These are phyloP conservation scores for Lactarius quietus DNA, from an alignment of 768 basidiomycete genomes.

Conservation along the genomic window DNA sequence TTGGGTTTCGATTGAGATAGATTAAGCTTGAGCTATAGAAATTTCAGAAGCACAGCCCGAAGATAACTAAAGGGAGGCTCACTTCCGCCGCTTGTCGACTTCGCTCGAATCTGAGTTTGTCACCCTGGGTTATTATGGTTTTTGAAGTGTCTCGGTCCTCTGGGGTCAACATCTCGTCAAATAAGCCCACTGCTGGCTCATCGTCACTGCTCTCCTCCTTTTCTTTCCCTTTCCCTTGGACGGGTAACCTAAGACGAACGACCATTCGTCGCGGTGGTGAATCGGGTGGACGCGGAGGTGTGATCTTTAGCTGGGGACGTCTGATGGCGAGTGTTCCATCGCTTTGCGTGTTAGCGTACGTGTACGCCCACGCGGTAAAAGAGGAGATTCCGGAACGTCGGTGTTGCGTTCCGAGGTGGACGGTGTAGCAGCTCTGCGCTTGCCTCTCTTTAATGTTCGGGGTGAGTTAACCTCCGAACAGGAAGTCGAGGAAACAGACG, in stretches of 20 bases:
- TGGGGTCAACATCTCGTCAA: slow-evolving; percentile 74
- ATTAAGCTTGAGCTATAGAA: slow-evolving; percentile 17
- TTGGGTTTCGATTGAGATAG: slow-evolving; percentile 46
- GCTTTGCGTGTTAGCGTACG: slow-evolving; percentile 17
- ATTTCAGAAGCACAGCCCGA: not conserved
- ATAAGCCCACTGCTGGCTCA: slow-evolving; percentile 54
- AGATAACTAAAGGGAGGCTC: slow-evolving; percentile 29
- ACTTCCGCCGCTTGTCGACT: slow-evolving; percentile 77
- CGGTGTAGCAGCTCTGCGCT: slow-evolving; percentile 31
- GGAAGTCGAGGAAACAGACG: slow-evolving; percentile 46
- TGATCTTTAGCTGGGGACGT: slow-evolving; percentile 30
- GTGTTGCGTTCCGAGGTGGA: slow-evolving; percentile 34
- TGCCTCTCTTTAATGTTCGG: slow-evolving; percentile 28
- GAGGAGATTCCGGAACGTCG: slow-evolving; percentile 28
- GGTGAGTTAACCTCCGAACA: slow-evolving; percentile 26
- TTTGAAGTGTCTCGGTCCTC: slow-evolving; percentile 70
- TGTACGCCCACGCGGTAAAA: slow-evolving; percentile 18
- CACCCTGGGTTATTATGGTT: slow-evolving; percentile 56
- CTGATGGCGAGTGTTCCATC: slow-evolving; percentile 7
- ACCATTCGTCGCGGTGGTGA: slow-evolving; percentile 36
- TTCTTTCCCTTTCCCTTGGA: slow-evolving; percentile 66
- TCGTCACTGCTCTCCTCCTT: slow-evolving; percentile 55
- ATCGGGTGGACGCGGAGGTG: slow-evolving; percentile 27
- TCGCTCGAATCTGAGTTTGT: slow-evolving; percentile 70
- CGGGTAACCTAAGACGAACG: slow-evolving; percentile 53